Evolutionary conservation across 2,329 filamentous ascomycete species (phyloP).

Genomic region (Colletotrichum brevisporum): DNA sequence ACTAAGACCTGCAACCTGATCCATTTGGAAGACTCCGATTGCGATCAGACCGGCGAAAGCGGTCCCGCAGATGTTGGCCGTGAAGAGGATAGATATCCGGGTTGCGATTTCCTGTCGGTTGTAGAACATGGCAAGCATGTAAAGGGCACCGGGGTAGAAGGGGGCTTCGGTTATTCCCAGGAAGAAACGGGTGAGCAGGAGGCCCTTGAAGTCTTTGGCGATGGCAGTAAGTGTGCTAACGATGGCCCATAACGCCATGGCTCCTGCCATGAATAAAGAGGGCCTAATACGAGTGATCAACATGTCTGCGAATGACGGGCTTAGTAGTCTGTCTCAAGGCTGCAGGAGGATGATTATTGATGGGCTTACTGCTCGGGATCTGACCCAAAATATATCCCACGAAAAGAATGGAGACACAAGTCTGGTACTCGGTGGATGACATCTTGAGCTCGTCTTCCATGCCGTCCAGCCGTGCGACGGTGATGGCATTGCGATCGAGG

Average conservation of each 20-base stretch:
- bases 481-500: conserved; percentile 44
- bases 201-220: conserved; percentile 48
- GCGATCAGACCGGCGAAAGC: conserved; percentile 44
- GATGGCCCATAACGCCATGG: conserved; percentile 36
- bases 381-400: conserved; percentile 49
- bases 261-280: conserved; percentile 27
- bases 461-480: conserved; percentile 32
- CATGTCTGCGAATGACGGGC: conserved; percentile 23
- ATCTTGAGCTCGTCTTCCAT: conserved; percentile 48
- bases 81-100: conserved; percentile 53
- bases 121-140: conserved; percentile 53
- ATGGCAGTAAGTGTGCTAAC: conserved; percentile 47
- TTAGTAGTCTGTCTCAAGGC: neutral
- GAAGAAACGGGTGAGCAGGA: conserved; percentile 52
- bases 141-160: conserved; percentile 42
- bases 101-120: conserved; percentile 54
- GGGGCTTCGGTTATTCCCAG: conserved; percentile 52
- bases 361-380: conserved; percentile 47
- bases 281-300: conserved; percentile 33
- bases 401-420: conserved; percentile 44
- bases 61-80: conserved; percentile 46
- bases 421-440: conserved; percentile 45
- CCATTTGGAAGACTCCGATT: conserved; percentile 51
- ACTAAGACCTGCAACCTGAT: conserved; percentile 56
- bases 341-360: conserved; percentile 22